A percentile compares a stretch with the other conserved stretches of the same genome.
Conservation (phyloP, 1,284 basidiomycete species). For the Sanghuangporus baumii region DNA sequence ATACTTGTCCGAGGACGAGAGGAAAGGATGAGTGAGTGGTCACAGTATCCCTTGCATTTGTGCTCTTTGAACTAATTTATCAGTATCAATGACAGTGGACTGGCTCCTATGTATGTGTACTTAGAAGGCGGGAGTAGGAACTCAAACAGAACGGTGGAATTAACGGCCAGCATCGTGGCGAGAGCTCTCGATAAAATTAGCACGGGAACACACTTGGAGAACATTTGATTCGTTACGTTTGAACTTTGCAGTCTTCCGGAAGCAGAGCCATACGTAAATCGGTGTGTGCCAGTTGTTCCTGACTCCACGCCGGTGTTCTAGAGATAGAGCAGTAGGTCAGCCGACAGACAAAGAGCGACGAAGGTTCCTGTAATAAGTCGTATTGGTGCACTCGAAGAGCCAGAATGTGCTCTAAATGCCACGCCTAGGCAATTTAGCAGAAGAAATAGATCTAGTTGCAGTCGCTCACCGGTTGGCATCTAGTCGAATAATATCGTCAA, state of each 20-base stretch:
- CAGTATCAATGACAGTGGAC: not conserved
- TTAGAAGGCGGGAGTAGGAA: not conserved
- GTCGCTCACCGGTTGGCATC: no score
- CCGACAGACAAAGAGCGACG: not conserved
- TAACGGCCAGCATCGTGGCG: not conserved
- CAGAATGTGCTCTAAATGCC: not conserved
- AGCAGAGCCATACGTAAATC: not conserved
- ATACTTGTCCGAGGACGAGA: not conserved
- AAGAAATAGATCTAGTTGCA: no score
- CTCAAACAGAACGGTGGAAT: not conserved
- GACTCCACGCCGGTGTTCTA: not conserved
- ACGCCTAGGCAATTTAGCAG: no score
- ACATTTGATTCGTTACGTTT: not conserved
- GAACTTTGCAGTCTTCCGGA: not conserved
- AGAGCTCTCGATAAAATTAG: not conserved
- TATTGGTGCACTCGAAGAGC: not conserved
- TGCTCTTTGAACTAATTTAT: not conserved
- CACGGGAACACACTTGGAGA: not conserved
- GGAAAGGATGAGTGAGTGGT: no score
- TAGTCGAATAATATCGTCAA: no score
- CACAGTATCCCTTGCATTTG: not conserved
- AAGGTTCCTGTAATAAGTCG: not conserved
- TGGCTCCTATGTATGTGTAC: not conserved
- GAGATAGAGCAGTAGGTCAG: not conserved
- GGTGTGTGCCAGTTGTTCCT: not conserved